Evolutionary conservation across 129 eudicot genomes (phyloP).

Genomic region (Lactuca sativa): DNA sequence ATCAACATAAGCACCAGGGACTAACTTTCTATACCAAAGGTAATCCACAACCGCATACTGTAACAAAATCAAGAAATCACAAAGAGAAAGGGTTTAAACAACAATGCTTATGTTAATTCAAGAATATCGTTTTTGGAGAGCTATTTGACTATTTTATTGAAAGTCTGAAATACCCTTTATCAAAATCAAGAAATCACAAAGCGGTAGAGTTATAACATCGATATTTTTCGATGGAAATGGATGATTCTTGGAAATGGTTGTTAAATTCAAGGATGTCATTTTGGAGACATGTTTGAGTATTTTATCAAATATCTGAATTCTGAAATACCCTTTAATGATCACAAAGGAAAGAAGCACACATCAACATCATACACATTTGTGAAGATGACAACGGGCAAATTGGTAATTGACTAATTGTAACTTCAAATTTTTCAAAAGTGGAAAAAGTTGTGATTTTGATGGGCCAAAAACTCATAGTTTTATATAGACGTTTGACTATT

Average conservation of each 20-base stretch:
- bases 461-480: not conserved
- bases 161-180: not conserved
- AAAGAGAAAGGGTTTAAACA: not conserved
- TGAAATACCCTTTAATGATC: not conserved
- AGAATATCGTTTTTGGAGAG: not conserved
- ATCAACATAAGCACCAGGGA: constrained; percentile 68
- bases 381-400: not conserved
- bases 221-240: not conserved
- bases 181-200: not conserved
- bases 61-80: constrained; percentile 20
- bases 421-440: not conserved
- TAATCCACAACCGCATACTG: constrained; percentile 97
- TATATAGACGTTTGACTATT: not conserved
- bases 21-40: constrained; percentile 93
- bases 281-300: not conserved
- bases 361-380: not conserved
- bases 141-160: not conserved
- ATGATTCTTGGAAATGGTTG: constrained; percentile 6
- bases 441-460: not conserved
- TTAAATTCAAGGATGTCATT: not conserved
- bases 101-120: not conserved
- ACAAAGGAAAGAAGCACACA: not conserved
- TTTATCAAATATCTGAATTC: no score
- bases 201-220: not conserved
- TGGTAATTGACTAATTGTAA: not conserved